phyloP scores from a whole-genome alignment of 192 early-diverging fungal species.

The Jimgerdemannia lactiflua region DNA sequence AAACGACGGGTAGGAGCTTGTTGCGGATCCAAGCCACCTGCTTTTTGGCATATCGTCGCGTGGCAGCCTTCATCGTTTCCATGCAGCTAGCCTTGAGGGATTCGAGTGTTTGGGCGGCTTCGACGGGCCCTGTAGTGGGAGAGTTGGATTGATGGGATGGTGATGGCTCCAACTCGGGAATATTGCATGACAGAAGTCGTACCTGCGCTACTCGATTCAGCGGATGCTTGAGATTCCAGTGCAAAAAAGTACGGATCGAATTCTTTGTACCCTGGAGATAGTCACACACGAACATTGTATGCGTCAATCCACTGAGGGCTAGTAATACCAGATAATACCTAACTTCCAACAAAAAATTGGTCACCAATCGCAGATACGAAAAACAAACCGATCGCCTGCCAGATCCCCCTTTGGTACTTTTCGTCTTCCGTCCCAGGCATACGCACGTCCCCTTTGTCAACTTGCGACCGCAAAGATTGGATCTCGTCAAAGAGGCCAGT shows the following conservation, averaged over 20 bases:
- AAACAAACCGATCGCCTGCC: conserved; percentile 67
- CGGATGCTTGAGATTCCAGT: conserved; percentile 16
- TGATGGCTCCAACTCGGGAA: background rate
- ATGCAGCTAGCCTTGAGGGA: conserved; percentile 51
- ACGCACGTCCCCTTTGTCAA: conserved; percentile 42
- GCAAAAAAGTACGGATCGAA: conserved; percentile 70
- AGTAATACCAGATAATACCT: too few relatives aligned
- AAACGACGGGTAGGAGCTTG: conserved; percentile 57
- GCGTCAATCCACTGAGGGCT: too few relatives aligned
- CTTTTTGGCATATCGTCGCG: conserved; percentile 83
- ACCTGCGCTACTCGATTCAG: background rate
- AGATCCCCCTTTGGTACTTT: conserved; percentile 63
- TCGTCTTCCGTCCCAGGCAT: conserved; percentile 40
- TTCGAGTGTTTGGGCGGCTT: background rate
- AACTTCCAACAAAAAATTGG: too few relatives aligned
- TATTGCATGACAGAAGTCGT: conserved; percentile 15
- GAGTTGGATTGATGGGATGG: conserved; percentile 2
- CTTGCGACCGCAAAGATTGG: conserved; percentile 45
- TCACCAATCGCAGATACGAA: background rate
- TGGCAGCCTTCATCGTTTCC: conserved; percentile 83
- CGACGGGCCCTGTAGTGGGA: background rate
- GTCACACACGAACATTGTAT: background rate
- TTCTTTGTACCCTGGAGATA: conserved; percentile 81
- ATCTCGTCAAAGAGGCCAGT: conserved; percentile 57
- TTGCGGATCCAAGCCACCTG: conserved; percentile 84